Conservation (phyloP, 345 rosid species). For the Brassica napus region DNA sequence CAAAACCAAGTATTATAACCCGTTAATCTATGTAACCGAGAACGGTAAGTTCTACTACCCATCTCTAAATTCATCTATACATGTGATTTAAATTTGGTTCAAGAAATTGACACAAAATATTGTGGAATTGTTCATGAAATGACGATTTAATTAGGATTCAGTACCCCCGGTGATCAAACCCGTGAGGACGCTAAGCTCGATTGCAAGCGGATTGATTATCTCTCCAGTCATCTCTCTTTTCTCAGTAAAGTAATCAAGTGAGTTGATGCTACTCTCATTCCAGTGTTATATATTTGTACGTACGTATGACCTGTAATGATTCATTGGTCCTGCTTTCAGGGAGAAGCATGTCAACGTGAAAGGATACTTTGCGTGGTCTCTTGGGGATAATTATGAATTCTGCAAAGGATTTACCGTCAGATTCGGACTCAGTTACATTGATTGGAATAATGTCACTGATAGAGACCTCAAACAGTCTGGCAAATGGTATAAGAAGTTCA, state of each 20-base stretch:
- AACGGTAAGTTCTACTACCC: neutral
- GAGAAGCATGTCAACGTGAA: neutral
- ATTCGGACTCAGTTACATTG: conserved; percentile 32
- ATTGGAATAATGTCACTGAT: neutral
- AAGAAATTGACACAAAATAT: neutral
- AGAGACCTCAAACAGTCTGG: conserved; percentile 27
- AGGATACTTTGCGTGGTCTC: conserved; percentile 33
- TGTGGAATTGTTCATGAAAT: neutral
- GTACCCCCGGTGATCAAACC: neutral
- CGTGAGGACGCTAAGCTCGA: neutral
- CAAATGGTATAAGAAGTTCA: conserved; percentile 15
- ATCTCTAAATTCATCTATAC: neutral
- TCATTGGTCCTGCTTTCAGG: neutral
- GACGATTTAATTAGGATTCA: neutral
- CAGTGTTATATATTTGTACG: neutral
- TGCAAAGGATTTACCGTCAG: conserved; percentile 12
- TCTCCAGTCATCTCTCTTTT: conserved; percentile 30
- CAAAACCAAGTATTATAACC: neutral
- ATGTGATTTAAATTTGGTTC: neutral
- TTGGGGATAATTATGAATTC: conserved; percentile 33
- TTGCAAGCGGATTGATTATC: conserved; percentile 14
- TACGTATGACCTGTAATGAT: neutral
- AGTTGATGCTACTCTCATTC: neutral
- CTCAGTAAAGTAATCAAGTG: conserved; percentile 27
- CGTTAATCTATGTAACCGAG: neutral